Conservation (phyloP, 2,329 filamentous ascomycete species). For the Fusarium sp. region DNA sequence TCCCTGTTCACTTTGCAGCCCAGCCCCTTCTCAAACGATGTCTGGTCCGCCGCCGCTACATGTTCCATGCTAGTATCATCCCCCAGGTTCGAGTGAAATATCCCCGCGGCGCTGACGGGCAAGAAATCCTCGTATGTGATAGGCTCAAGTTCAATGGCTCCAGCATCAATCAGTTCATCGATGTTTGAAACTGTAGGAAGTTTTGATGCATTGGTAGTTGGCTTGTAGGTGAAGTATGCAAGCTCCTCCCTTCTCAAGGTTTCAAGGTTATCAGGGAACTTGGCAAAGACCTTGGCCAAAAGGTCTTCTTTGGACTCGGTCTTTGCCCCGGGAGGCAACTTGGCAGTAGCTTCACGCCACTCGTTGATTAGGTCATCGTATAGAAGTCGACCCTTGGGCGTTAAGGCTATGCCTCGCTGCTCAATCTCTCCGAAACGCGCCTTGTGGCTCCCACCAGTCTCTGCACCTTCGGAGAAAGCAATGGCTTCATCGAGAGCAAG, state of each 20-base stretch:
- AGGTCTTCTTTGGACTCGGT: constrained; percentile 27
- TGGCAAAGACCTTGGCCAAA: constrained; percentile 48
- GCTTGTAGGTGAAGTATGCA: constrained; percentile 56
- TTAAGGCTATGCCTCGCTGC: constrained; percentile 65
- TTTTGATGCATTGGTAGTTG: not conserved
- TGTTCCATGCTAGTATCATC: not conserved
- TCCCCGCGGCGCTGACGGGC: constrained; percentile 65
- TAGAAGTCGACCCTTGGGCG: constrained; percentile 58
- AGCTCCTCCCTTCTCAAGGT: constrained; percentile 53
- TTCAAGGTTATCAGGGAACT: constrained; percentile 58
- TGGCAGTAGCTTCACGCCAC: not conserved
- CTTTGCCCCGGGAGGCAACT: not conserved
- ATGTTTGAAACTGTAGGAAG: constrained; percentile 50
- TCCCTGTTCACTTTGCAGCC: not conserved
- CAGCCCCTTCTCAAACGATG: constrained; percentile 1
- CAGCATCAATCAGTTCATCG: constrained; percentile 49
- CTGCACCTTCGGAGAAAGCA: constrained; percentile 49
- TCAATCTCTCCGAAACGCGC: constrained; percentile 68
- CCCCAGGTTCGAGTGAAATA: constrained; percentile 60
- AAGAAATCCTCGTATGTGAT: constrained; percentile 68
- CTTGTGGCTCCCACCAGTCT: constrained; percentile 43
- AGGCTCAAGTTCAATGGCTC: constrained; percentile 49
- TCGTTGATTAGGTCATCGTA: constrained; percentile 60
- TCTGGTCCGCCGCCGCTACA: not conserved
- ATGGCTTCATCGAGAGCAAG: constrained; percentile 64